Conservation (phyloP, 148 eudicot species). For the Agrostemma githago region DNA sequence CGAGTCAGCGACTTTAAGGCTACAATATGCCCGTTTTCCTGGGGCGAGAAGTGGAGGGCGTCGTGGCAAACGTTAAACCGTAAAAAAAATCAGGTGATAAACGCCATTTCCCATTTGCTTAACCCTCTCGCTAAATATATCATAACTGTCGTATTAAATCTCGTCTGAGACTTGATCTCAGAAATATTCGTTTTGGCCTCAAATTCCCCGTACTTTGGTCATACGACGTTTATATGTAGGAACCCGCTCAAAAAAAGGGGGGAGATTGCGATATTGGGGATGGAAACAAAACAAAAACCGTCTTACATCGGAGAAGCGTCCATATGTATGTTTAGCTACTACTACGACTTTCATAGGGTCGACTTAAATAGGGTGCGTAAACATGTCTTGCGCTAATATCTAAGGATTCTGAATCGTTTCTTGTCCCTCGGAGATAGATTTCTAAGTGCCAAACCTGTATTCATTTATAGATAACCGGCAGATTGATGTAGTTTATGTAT, state of each 20-base stretch:
- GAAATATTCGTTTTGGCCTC: background rate
- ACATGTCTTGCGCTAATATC: background rate
- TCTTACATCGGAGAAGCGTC: constrained; percentile 25
- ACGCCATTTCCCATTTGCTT: constrained; percentile 31
- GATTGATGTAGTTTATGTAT: constrained; percentile 15
- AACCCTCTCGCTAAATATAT: constrained; percentile 33
- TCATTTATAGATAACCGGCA: constrained; percentile 16
- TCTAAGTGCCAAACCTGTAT: constrained; percentile 14
- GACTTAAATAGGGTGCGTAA: constrained; percentile 20
- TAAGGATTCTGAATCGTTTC: constrained; percentile 19
- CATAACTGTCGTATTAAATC: constrained; percentile 1
- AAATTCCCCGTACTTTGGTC: constrained; percentile 13
- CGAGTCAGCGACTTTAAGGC: constrained; percentile 55
- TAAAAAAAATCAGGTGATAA: constrained; percentile 51
- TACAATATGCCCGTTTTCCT: constrained; percentile 86
- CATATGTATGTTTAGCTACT: constrained; percentile 10
- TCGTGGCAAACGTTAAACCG: constrained; percentile 68
- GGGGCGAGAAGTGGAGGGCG: constrained; percentile 84
- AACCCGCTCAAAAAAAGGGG: constrained; percentile 28
- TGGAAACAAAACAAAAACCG: constrained; percentile 24
- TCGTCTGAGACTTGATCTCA: background rate
- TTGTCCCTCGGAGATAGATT: too few relatives aligned
- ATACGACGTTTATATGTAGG: constrained; percentile 60
- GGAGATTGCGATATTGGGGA: constrained; percentile 32
- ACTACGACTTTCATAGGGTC: constrained; percentile 32